Evolutionary conservation across 352 stramenopile species (phyloP), one percentile per base, ranked within the genome.

Genomic region (Aphanomyces invadans): DNA sequence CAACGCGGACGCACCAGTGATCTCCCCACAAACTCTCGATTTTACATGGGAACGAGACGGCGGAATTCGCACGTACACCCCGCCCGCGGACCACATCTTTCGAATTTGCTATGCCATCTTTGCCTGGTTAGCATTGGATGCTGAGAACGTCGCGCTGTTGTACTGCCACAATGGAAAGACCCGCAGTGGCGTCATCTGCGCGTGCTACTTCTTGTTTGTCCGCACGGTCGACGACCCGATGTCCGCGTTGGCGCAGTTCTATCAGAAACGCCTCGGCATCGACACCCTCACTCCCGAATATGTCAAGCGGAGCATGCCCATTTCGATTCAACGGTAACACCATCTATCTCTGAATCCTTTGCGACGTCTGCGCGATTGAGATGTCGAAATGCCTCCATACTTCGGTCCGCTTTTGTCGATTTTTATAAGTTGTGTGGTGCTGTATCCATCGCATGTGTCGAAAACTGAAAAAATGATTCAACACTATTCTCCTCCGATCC

Each of bases 131-230:
- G 81, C 83, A 12, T 70, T 97, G 3, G 80, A 96, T 49, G 44
- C 78, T 1, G 67, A 76, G 26, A 89, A 97, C 46, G 77, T 97
- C 4, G 87, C 86, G 10, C 72, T 95, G 12, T 66, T 97, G 12
- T 91, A 95, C 66, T 98, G 92, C 71, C 73, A 83, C 59, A 96
- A 95, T 29, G 95, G 95, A 4, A 97, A 97, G 73, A 98, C 91
- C 23, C 80, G 90, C 28, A 98, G 85, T 23, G 92, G 89, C 5
- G 89, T 98, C 61, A 85, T 97, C 0, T 77, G 96, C 19, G 95
- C 93, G 11, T 97, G 90, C 61, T 98, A 97, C 66, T 68, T 98
- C 53, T 83, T 96, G 33, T 98, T 95, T 79, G 68, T 81, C 48
- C 67, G 78, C 11, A 71, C 89, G 25, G 80, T 79, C 15, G 71